Evolutionary conservation across 2,329 filamentous ascomycete species (phyloP).

Genomic region (Microcyclospora pomicola): DNA sequence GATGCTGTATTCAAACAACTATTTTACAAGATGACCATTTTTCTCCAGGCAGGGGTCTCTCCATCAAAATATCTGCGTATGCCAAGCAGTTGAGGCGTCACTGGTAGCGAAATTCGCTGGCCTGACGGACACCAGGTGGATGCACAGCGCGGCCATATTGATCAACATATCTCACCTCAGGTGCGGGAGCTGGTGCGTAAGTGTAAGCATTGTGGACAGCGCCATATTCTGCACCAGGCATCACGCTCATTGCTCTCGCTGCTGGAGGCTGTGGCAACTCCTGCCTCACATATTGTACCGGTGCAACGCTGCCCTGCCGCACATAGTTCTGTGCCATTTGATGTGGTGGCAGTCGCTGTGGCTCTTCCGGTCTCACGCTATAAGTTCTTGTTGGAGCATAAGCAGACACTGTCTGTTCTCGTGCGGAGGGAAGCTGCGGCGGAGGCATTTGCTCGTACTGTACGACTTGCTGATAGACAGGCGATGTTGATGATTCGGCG

Average conservation of each 20-base stretch:
- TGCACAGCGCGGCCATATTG: slow-evolving; percentile 23
- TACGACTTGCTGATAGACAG: slow-evolving; percentile 6
- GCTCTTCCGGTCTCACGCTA: slow-evolving; percentile 38
- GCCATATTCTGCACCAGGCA: slow-evolving; percentile 20
- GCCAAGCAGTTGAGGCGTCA: slow-evolving; percentile 1
- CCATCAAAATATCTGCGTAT: background rate
- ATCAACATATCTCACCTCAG: slow-evolving; percentile 27
- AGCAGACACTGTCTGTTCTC: slow-evolving; percentile 16
- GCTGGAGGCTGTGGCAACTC: slow-evolving; percentile 7
- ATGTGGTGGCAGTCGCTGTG: slow-evolving; percentile 21
- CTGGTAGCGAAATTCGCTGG: slow-evolving; percentile 16
- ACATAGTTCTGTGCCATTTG: slow-evolving; percentile 7
- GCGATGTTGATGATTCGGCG: slow-evolving; percentile 11
- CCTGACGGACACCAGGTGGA: slow-evolving; percentile 14
- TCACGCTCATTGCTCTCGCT: slow-evolving; percentile 27
- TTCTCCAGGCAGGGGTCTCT: too few species aligned
- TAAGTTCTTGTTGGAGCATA: slow-evolving; percentile 15
- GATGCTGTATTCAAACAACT: too few species aligned
- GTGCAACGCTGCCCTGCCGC: slow-evolving; percentile 27
- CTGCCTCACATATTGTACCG: slow-evolving; percentile 24
- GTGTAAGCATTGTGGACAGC: slow-evolving; percentile 3
- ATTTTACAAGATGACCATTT: too few species aligned
- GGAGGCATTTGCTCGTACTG: slow-evolving; percentile 28
- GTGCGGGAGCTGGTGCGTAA: slow-evolving; percentile 10
- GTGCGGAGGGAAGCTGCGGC: slow-evolving; percentile 30